phyloP scores from a whole-genome alignment of 2,329 filamentous ascomycete genomes.

The Venturia aucupariae region DNA sequence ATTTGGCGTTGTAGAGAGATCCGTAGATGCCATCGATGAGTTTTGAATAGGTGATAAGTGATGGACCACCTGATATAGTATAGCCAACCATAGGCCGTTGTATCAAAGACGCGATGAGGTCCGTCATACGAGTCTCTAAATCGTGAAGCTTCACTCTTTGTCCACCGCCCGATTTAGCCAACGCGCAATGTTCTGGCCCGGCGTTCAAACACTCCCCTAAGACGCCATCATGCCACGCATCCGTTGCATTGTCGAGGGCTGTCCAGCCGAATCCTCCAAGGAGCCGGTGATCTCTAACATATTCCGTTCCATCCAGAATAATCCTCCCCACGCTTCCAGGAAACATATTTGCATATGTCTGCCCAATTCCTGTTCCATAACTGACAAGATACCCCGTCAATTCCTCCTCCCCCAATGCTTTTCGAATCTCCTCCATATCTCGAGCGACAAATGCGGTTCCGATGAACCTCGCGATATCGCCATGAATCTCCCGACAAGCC shows the following conservation, averaged over 20 bases:
- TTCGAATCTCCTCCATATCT: constrained; percentile 8
- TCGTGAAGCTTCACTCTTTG: neutral
- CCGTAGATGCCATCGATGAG: neutral
- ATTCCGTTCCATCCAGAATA: constrained; percentile 32
- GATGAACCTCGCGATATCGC: constrained; percentile 2
- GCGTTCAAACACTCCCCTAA: constrained; percentile 4
- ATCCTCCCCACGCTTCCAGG: constrained; percentile 40
- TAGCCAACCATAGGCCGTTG: neutral
- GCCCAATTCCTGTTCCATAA: constrained; percentile 45
- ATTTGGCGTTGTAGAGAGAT: neutral
- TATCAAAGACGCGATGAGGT: neutral
- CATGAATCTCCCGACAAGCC: neutral
- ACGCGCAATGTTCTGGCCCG: constrained; percentile 6
- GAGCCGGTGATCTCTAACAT: constrained; percentile 1
- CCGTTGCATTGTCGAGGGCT: constrained; percentile 6
- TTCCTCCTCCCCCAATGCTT: constrained; percentile 4
- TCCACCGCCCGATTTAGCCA: neutral
- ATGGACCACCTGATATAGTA: neutral
- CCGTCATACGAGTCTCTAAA: neutral
- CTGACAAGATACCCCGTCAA: constrained; percentile 7
- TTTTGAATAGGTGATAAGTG: constrained; percentile 5
- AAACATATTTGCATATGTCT: constrained; percentile 45
- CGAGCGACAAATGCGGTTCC: constrained; percentile 10
- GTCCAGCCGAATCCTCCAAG: constrained; percentile 8
- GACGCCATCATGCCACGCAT: constrained; percentile 8